Percentiles rank a stretch among this genome's conserved stretches.
Evolutionary conservation across 345 rosid species (phyloP).

Genomic region (Hibiscus syriacus): DNA sequence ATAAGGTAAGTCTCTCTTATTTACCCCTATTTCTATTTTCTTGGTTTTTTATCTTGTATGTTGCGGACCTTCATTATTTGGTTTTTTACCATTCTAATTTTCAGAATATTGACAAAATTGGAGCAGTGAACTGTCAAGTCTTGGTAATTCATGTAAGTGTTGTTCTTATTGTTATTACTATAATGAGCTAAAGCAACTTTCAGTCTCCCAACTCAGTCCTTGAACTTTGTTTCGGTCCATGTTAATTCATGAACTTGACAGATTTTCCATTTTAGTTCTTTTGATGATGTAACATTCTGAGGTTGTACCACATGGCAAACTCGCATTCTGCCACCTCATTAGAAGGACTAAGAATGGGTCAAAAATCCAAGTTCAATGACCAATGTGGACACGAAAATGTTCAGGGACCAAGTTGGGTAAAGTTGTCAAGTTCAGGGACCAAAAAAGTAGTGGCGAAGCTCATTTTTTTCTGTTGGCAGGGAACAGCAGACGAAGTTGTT

Average conservation of each 20-base stretch:
- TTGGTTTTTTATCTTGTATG: neutral
- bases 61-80: neutral
- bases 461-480: constrained; percentile 32
- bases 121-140: constrained; percentile 66
- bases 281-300: neutral
- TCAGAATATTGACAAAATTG: constrained; percentile 89
- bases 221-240: no score
- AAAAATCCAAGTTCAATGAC: no score
- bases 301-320: no score
- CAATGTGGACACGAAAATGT: no score
- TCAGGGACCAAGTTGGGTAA: no score
- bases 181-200: no score
- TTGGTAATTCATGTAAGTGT: constrained; percentile 81
- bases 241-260: no score
- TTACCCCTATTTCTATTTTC: neutral
- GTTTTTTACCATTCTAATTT: constrained; percentile 3
- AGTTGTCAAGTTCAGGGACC: no score
- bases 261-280: neutral
- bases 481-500: constrained; percentile 81
- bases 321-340: no score
- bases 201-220: no score
- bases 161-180: neutral
- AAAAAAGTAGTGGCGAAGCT: no score
- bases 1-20: constrained; percentile 46
- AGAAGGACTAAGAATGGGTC: no score